Evolutionary conservation across 768 basidiomycete species (phyloP).

Genomic region (Leccinum uliginosum): DNA sequence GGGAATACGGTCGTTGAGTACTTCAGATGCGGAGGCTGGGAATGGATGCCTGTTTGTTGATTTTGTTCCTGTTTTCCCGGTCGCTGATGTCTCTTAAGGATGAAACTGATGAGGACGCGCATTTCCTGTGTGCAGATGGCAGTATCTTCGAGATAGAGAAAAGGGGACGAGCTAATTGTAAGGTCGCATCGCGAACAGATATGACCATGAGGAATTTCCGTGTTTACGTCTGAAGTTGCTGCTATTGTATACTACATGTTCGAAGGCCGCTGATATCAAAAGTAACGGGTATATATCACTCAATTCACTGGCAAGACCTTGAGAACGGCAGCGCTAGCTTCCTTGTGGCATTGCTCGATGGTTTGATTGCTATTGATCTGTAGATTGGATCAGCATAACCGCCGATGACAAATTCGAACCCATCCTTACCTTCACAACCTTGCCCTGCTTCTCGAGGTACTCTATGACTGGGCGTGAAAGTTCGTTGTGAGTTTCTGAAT

Average conservation of each 20-base stretch:
- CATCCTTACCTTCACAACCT: slow-evolving; percentile 68
- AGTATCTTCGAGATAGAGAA: slow-evolving; percentile 57
- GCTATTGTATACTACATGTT: background rate
- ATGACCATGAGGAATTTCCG: slow-evolving; percentile 34
- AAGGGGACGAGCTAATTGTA: slow-evolving; percentile 56
- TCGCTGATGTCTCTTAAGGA: slow-evolving; percentile 40
- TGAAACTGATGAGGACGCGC: slow-evolving; percentile 53
- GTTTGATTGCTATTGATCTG: slow-evolving; percentile 68
- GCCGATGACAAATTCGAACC: background rate
- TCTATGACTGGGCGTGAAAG: slow-evolving; percentile 93
- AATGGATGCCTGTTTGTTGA: slow-evolving; percentile 75
- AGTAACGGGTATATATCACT: slow-evolving; percentile 13
- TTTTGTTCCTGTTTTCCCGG: background rate
- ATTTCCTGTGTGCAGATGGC: slow-evolving; percentile 79
- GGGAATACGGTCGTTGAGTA: slow-evolving; percentile 70
- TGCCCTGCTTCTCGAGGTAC: slow-evolving; percentile 61
- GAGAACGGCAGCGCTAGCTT: slow-evolving; percentile 52
- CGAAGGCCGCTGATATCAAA: background rate
- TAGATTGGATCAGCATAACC: background rate
- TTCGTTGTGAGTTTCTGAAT: slow-evolving; percentile 72
- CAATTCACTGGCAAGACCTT: slow-evolving; percentile 36
- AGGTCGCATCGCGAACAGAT: slow-evolving; percentile 33
- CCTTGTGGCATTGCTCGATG: slow-evolving; percentile 67
- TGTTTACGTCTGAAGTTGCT: slow-evolving; percentile 40
- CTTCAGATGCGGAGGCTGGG: slow-evolving; percentile 74